A percentile compares a stretch with the other conserved stretches of the same genome.
phyloP scores from a whole-genome alignment of 805 yeast species.

The Candida silvatica region DNA sequence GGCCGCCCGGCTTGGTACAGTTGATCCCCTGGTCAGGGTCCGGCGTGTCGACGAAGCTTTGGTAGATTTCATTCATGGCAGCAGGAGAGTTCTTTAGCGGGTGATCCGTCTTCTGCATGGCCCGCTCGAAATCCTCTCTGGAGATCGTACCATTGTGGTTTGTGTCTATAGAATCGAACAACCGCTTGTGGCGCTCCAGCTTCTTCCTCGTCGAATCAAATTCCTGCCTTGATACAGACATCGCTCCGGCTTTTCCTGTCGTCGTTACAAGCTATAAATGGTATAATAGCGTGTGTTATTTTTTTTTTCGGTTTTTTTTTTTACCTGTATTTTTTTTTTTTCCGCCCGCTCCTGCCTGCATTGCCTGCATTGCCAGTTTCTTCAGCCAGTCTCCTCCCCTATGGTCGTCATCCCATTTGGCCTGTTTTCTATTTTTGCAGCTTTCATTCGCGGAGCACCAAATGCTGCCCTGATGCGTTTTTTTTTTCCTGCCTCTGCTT shows the following conservation, averaged over 20 bases:
- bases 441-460: no score
- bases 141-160: conserved; percentile 40
- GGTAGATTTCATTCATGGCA: conserved; percentile 49
- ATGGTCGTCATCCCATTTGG: no score
- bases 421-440: no score
- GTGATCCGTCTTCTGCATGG: conserved; percentile 42
- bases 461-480: no score
- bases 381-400: no score
- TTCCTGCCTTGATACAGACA: conserved; percentile 15
- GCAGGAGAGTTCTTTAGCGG: conserved; percentile 56
- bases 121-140: conserved; percentile 36
- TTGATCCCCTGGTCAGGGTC: conserved; percentile 1
- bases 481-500: no score
- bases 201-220: conserved; percentile 8
- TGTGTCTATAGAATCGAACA: conserved; percentile 38
- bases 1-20: conserved; percentile 28
- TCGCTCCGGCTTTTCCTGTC: not conserved
- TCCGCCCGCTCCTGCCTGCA: no score
- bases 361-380: no score
- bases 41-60: conserved; percentile 29
- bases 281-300: not conserved
- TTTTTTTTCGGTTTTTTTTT: not conserved
- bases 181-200: conserved; percentile 26
- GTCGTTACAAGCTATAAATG: no score
- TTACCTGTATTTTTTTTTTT: no score